Evolutionary conservation across 371 early-diverging fungal species (phyloP), one percentile per base, ranked within the genome.

Genomic region (Saksenaea vasiformis): DNA sequence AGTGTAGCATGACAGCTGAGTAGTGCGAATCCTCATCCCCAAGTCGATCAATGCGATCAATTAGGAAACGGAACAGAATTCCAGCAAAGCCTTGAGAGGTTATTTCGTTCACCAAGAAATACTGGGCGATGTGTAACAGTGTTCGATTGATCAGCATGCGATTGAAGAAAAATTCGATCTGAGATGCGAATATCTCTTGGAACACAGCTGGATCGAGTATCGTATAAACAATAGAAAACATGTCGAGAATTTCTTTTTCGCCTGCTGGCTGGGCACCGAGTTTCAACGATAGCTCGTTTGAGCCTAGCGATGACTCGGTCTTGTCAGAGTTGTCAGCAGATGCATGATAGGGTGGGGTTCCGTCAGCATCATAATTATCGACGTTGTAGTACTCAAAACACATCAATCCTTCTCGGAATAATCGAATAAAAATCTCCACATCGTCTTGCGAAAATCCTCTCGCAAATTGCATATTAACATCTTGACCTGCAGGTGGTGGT

Each of bases 121-220:
- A 93, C 65, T 98, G 97, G 0, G 96, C 93, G 34, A 98, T 81
- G 38, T 92, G 88, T 7, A 96, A 76, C 2, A 97, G 79, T 9
- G 93, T 87, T 0, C 89, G 85, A 69, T 97, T 93, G 68, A 81
- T 74, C 24, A 96, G 70, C 65, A 93, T 91, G 17, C 89, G 85
- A 3, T 94, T 91, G 70, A 96, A 94, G 19, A 97, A 84, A 64
- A 86, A 92, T 15, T 82, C 87, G 60, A 99, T 91, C 69, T 98
- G 91, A 0, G 95, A 88, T 4, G 92, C 79, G 66, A 98, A 93
- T 4, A 99, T 88, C 66, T 99, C 99, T 71, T 97, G 97, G 73
- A 98, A 97, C 0, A 96, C 86, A 3, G 95, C 88, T 0, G 95
- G 93, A 64, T 98, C 98, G 9, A 97, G 74, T 34, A 81, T 69